Evolutionary conservation across 2,329 filamentous ascomycete genomes (phyloP).

Genomic region (Colletotrichum truncatum): DNA sequence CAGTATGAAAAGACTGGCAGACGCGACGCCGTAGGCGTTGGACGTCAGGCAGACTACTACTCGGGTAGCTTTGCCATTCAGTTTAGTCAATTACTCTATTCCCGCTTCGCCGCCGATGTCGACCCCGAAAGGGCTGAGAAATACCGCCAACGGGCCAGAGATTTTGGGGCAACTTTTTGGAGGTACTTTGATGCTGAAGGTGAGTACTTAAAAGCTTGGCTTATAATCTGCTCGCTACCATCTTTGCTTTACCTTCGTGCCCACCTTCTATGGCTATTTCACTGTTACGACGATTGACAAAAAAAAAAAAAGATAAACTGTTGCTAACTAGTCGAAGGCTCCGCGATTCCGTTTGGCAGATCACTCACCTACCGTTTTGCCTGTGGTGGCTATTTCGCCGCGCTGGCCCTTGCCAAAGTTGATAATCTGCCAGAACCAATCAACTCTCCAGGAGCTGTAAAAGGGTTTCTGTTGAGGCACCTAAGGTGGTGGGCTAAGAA

Average conservation of each 20-base stretch:
- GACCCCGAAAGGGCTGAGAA: conserved; percentile 46
- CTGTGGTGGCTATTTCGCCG: conserved; percentile 57
- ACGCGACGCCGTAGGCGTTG: conserved; percentile 34
- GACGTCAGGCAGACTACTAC: conserved; percentile 59
- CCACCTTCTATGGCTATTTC: no score
- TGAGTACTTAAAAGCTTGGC: no score
- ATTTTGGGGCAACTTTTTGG: conserved; percentile 54
- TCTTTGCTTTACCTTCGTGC: no score
- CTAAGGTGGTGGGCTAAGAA: conserved; percentile 57
- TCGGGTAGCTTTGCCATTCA: conserved; percentile 64
- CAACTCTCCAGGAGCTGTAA: conserved; percentile 48
- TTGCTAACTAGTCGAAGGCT: conserved; percentile 43
- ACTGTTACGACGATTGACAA: no score
- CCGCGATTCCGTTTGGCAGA: conserved; percentile 61
- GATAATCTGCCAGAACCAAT: conserved; percentile 46
- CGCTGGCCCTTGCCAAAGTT: conserved; percentile 51
- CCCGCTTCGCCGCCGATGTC: conserved; percentile 50
- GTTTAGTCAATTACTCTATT: conserved; percentile 58
- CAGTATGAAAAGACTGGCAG: conserved; percentile 30
- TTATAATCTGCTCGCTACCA: no score
- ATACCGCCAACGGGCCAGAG: conserved; percentile 48
- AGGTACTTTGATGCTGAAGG: conserved; percentile 57
- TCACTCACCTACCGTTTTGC: conserved; percentile 62
- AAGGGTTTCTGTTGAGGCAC: conserved; percentile 59
- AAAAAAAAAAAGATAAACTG: background rate